phyloP scores from a whole-genome alignment of 495 filamentous ascomycete genomes.

The Aspergillus haitiensis region DNA sequence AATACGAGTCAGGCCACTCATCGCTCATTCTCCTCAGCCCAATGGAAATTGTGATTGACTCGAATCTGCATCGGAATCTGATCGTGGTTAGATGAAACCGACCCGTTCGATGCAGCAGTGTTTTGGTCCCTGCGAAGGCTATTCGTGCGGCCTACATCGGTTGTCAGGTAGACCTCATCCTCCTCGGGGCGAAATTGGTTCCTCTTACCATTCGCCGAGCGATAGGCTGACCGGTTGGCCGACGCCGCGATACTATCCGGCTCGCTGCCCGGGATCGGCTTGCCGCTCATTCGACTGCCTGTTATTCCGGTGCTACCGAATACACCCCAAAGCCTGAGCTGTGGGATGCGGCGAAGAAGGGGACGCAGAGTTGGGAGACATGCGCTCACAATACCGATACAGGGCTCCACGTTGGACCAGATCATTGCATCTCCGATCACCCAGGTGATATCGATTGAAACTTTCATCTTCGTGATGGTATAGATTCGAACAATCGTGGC shows the following conservation, averaged over 20 bases:
- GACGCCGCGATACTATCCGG: conserved; percentile 1
- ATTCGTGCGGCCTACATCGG: conserved; percentile 6
- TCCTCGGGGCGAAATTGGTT: conserved; percentile 13
- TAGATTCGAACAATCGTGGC: conserved; percentile 28
- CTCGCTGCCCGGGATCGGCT: background rate
- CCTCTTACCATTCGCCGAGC: background rate
- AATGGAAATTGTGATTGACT: conserved; percentile 17
- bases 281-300: background rate
- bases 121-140: background rate
- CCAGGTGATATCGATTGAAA: conserved; percentile 25
- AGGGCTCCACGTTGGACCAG: conserved; percentile 28
- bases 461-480: conserved; percentile 17
- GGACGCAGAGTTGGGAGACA: conserved; percentile 25
- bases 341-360: conserved; percentile 16
- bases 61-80: conserved; percentile 11
- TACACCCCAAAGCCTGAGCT: background rate
- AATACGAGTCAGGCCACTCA: too few relatives aligned
- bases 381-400: conserved; percentile 27
- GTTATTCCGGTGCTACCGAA: background rate
- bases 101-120: background rate
- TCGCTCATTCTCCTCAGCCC: conserved; percentile 4
- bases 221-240: conserved; percentile 8
- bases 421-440: conserved; percentile 23
- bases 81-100: background rate
- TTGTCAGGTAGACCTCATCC: conserved; percentile 19